Percentiles rank a stretch among this genome's conserved stretches.
These are phyloP conservation scores for Ceriops tagal DNA, from an alignment of 345 rosid genomes.

Conservation along the genomic window DNA sequence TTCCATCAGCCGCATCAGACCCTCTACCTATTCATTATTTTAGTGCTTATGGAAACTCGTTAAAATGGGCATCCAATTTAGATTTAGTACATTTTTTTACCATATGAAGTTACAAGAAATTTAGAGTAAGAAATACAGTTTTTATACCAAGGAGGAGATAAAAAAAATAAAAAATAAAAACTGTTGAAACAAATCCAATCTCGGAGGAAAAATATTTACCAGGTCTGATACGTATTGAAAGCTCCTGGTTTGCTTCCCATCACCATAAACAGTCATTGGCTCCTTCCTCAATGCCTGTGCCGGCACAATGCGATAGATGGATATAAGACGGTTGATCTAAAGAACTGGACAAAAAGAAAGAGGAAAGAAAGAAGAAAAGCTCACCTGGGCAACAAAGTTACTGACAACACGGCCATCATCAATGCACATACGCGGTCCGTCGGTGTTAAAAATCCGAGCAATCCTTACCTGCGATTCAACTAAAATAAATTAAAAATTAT, in stretches of 20 bases:
- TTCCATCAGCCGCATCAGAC: slow-evolving; percentile 1
- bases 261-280: slow-evolving; percentile 86
- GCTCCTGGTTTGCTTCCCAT: slow-evolving; percentile 88
- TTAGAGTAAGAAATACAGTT: background rate
- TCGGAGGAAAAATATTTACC: slow-evolving; percentile 30
- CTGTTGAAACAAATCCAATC: background rate
- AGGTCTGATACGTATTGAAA: slow-evolving; percentile 84
- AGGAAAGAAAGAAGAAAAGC: background rate
- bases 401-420: slow-evolving; percentile 90
- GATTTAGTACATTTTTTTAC: too few relatives aligned
- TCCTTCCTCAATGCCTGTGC: slow-evolving; percentile 69
- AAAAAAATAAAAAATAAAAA: too few relatives aligned
- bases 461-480: slow-evolving; percentile 49
- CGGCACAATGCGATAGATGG: background rate
- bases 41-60: too few relatives aligned
- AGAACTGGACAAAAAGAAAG: background rate
- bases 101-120: too few relatives aligned
- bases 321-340: background rate
- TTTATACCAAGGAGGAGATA: background rate
- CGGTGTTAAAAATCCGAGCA: slow-evolving; percentile 80
- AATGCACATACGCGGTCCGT: slow-evolving; percentile 88
- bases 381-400: slow-evolving; percentile 81
- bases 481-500: too few relatives aligned
- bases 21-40: background rate
- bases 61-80: too few relatives aligned